Base-by-base conservation (phyloP, 169 alveolate genomes). In the Plasmodium gaboni region DNA sequence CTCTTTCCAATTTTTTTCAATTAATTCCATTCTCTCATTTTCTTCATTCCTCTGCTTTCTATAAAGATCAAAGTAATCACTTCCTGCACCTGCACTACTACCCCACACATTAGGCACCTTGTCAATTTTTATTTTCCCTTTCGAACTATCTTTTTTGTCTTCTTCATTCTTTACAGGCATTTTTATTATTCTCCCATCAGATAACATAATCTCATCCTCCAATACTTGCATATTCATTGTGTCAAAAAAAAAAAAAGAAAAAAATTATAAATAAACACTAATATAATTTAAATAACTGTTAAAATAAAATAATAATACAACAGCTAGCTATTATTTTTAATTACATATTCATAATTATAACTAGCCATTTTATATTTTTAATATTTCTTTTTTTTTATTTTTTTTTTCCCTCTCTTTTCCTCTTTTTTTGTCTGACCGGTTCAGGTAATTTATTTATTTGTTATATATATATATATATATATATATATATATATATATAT, bases 61-160 rank as follows among this genome's bases (percentile, higher is more conserved):
- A 55, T 93, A 93, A n/a, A 78, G 87, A 59, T 89, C 94, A 53
- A 93, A 73, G 70, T 92, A 93, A 53, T 93, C 96, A 72, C 96
- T 93, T 60, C 96, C 96, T 61, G 96, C 96, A 0, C 96, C 96
- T 7, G 96, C 93, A 70, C 94, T 89, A 46, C 95, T 92, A 57
- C 96, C 96, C 95, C 96, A 93, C 48, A 93, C 94, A 70, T 93
- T 93, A 32, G 87, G 94, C 2, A 93, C 48, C 50, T 93, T 85
- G 19, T 93, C 96, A 17, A 89, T 74, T 15, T 65, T 69, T 10
- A 85, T 74, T 53, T 76, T 86, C 26, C 87, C 94, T 24, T 86
- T 87, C 19, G 53, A 53, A 13, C 89, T 92, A 24, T 61, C 73
- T 22, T 74, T 89, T 12, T 64, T 46, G 13, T 55, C 55, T 57